Evolutionary conservation across 331 rosid genomes (phyloP).

Genomic region (Pyrus hybrid): DNA sequence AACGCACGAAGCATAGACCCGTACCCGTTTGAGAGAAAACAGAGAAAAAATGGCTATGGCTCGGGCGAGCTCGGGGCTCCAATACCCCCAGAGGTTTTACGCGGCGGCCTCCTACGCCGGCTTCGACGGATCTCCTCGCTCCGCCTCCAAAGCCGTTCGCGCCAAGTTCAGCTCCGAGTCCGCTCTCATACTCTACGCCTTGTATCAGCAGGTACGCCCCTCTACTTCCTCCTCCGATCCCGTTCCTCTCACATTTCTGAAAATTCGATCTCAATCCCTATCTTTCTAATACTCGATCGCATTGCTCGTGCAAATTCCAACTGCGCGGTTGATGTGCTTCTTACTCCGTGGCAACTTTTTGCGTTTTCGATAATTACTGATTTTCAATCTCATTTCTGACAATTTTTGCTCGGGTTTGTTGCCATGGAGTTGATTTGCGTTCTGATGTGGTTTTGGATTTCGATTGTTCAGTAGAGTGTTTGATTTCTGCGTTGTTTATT

Average conservation of each 20-base stretch:
- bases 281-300: neutral
- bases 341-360: neutral
- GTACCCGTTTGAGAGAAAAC: neutral
- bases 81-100: constrained; percentile 90
- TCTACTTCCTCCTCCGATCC: neutral
- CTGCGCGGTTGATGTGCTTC: neutral
- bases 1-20: neutral
- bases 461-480: neutral
- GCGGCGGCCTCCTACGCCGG: constrained; percentile 89
- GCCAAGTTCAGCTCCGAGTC: constrained; percentile 72
- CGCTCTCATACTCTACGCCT: constrained; percentile 80
- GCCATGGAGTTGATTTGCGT: neutral
- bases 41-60: constrained; percentile 48
- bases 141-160: constrained; percentile 73
- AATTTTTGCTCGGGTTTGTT: neutral
- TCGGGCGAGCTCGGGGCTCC: constrained; percentile 73
- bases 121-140: constrained; percentile 72
- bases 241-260: neutral
- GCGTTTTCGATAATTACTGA: neutral
- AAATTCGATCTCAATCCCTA: constrained; percentile 1
- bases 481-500: neutral
- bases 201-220: constrained; percentile 63
- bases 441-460: neutral
- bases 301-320: neutral
- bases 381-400: neutral